Evolutionary conservation across 495 filamentous ascomycete species (phyloP).

Genomic region (Jackrogersella minutella): DNA sequence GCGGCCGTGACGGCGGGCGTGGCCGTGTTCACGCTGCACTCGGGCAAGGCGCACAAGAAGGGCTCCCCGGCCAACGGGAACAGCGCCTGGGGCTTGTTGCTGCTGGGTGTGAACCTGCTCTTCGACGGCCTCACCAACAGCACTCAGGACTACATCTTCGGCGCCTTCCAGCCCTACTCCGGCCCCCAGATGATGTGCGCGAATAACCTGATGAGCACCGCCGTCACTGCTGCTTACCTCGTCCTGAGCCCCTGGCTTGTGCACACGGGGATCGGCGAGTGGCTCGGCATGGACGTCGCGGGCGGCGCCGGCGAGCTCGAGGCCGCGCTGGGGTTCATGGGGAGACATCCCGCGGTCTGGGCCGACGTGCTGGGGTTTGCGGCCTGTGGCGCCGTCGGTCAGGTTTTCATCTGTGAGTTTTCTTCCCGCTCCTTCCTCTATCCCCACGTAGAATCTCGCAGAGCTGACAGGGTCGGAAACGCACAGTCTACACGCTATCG

Average conservation of each 20-base stretch:
- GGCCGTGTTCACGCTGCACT: conserved; percentile 92
- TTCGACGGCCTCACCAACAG: conserved; percentile 96
- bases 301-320: conserved; percentile 72
- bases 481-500: conserved; percentile 83
- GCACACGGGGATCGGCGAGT: conserved; percentile 68
- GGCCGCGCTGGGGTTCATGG: conserved; percentile 81
- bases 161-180: conserved; percentile 74
- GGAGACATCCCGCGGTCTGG: conserved; percentile 76
- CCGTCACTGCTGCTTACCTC: conserved; percentile 77
- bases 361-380: conserved; percentile 90
- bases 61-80: conserved; percentile 57
- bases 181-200: conserved; percentile 99
- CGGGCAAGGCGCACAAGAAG: conserved; percentile 66
- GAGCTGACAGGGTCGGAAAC: conserved; percentile 18
- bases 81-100: conserved; percentile 77
- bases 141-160: conserved; percentile 95
- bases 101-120: conserved; percentile 90
- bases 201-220: conserved; percentile 85
- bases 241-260: conserved; percentile 80
- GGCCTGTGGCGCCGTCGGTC: conserved; percentile 90
- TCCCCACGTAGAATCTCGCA: too few species aligned
- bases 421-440: neutral
- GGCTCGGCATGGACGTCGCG: conserved; percentile 69
- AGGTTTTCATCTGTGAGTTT: conserved; percentile 89
- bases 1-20: conserved; percentile 89